These are phyloP conservation scores for Cucumis melo DNA, from an alignment of 306 rosid species.

Conservation along the genomic window DNA sequence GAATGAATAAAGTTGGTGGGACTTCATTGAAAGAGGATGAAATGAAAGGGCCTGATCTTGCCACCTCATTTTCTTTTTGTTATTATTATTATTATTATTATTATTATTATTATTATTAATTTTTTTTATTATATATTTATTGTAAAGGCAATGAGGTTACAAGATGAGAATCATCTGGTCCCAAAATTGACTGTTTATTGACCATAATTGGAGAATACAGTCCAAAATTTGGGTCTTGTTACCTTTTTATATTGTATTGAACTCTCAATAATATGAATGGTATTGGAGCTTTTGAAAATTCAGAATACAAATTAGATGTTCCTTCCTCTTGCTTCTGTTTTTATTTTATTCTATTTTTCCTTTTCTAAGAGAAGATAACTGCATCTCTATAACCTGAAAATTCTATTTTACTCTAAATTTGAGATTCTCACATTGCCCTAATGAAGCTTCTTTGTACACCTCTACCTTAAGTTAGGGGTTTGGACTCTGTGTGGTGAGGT, in stretches of 20 bases:
- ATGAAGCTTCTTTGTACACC: too few relatives aligned
- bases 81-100: not conserved
- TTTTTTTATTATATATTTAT: not conserved
- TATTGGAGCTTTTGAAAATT: not conserved
- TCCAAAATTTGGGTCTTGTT: not conserved
- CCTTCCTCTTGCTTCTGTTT: not conserved
- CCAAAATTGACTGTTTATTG: not conserved
- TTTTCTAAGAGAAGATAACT: not conserved
- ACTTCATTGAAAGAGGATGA: not conserved
- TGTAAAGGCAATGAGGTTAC: not conserved
- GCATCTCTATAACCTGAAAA: not conserved
- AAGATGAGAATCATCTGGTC: constrained; percentile 1
- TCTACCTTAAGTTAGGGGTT: too few relatives aligned
- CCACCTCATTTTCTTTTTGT: not conserved
- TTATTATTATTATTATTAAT: not conserved
- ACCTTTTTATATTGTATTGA: not conserved
- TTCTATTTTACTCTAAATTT: too few relatives aligned
- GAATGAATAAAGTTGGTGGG: constrained; percentile 6
- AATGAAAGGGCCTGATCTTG: constrained; percentile 1
- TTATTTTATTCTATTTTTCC: not conserved
- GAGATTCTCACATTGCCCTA: too few relatives aligned
- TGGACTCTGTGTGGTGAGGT: too few relatives aligned
- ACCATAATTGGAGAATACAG: not conserved
- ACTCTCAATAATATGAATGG: not conserved
- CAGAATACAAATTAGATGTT: not conserved